Base-by-base conservation (phyloP, 2,329 filamentous ascomycete species). In the Alternaria rosae region DNA sequence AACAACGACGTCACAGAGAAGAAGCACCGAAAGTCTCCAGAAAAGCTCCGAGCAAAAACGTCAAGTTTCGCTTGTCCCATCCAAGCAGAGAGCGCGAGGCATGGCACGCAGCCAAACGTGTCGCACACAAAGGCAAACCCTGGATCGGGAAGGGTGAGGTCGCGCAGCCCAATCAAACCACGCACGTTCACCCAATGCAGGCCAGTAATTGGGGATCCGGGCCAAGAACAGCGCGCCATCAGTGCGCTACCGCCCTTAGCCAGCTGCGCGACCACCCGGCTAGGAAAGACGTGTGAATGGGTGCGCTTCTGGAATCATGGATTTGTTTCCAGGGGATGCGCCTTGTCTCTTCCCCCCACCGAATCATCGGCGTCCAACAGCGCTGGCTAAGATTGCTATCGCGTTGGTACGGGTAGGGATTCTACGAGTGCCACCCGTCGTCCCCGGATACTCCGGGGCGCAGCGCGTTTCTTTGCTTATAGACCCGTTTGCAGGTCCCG, bases 201-300 rank as follows among this genome's bases (percentile, higher is more conserved):
- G 35, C 41, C 25, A 55, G 41, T 62, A 52, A 69, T 68, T 69
- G 67, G 65, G 58, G 56, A 60, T 54, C 51, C 56, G 51, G 12
- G 61, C 58, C 62, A 62, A 61, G 60, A 17, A 30, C 42, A 35
- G 53, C n/a, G 53, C 48, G 26, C 54, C 48, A 25, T 47, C 32
- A 44, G 48, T 42, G 42, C 61, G 53, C 61, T 53, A 58, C 32
- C 26, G 51, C 32, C 42, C 58, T 56, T 60, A 59, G 20, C 52
- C 57, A 54, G 43, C 7, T 43, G 61, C 48, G 43, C 43, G 60
- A 65, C 63, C 56, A 59, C 65, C 62, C 55, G 57, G 50, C 59
- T 61, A 61, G 59, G 66, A 48, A 65, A 67, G 57, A 60, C 59
- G 44, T 54, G 66, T 67, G 66, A 69, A 69, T 61, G 47, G 47